Evolutionary conservation across 2,329 filamentous ascomycete genomes (phyloP).

Genomic region (Calycina herbarum): DNA sequence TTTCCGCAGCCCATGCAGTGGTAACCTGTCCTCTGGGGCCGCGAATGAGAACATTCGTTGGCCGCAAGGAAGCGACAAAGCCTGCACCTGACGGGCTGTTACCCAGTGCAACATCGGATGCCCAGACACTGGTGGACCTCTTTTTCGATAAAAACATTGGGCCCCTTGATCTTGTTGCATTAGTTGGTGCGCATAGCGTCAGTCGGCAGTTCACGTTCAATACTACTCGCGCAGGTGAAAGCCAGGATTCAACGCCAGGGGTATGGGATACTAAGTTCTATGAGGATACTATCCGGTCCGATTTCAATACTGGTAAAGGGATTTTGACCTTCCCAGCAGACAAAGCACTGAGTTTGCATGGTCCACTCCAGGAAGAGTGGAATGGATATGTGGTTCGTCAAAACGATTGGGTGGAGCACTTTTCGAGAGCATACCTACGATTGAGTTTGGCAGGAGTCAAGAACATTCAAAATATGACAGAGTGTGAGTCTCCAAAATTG

Average conservation of each 20-base stretch:
- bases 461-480: conserved; percentile 8
- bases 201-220: conserved; percentile 47
- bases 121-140: neutral
- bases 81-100: conserved; percentile 46
- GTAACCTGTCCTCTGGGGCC: conserved; percentile 54
- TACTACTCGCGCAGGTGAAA: conserved; percentile 31
- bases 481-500: conserved; percentile 6
- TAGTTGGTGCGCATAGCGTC: conserved; percentile 54
- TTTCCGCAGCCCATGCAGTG: conserved; percentile 38
- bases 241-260: conserved; percentile 49
- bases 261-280: conserved; percentile 53
- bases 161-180: conserved; percentile 47
- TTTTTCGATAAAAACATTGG: conserved; percentile 13
- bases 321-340: conserved; percentile 7
- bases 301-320: neutral
- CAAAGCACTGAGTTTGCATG: conserved; percentile 8
- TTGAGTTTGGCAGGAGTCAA: conserved; percentile 9
- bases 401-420: conserved; percentile 12
- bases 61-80: conserved; percentile 44
- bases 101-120: conserved; percentile 38
- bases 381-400: conserved; percentile 13
- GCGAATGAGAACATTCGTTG: conserved; percentile 48
- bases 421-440: conserved; percentile 10
- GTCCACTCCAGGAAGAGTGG: conserved; percentile 7
- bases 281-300: conserved; percentile 37